These are phyloP conservation scores for Diaporthe eres DNA, from an alignment of 2,329 filamentous ascomycete species.

Conservation along the genomic window DNA sequence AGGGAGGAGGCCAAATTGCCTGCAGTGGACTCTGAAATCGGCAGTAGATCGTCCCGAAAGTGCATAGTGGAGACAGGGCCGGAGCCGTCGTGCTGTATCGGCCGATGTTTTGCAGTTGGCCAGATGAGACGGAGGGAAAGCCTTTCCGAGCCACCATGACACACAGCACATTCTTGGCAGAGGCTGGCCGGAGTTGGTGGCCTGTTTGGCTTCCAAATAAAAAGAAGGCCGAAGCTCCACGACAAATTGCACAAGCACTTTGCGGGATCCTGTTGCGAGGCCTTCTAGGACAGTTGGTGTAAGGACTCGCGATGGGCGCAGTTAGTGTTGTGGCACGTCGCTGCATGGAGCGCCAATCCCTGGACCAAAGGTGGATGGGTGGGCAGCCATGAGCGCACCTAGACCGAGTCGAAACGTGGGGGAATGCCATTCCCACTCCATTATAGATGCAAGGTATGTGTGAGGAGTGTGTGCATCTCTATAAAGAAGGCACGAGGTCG, in stretches of 20 bases:
- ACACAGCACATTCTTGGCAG: slow-evolving; percentile 24
- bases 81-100: slow-evolving; percentile 32
- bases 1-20: not conserved
- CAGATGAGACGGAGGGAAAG: slow-evolving; percentile 34
- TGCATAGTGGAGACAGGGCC: slow-evolving; percentile 13
- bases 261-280: not conserved
- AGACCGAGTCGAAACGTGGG: not conserved
- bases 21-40: slow-evolving; percentile 11
- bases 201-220: slow-evolving; percentile 22
- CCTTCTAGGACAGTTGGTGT: not conserved
- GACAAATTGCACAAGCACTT: not conserved
- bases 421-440: not conserved
- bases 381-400: not conserved
- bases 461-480: not conserved
- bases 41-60: slow-evolving; percentile 33
- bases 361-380: not conserved
- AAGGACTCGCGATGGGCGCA: not conserved
- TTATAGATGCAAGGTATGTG: not conserved
- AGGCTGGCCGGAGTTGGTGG: not conserved
- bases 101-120: slow-evolving; percentile 32
- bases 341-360: slow-evolving; percentile 22
- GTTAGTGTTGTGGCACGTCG: not conserved
- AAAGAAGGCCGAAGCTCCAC: not conserved
- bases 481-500: not conserved
- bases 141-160: slow-evolving; percentile 15